Percentiles rank a stretch among this genome's conserved stretches.
Conservation (phyloP, 176 grass and related monocot species). For the Tillandsia leiboldiana region DNA sequence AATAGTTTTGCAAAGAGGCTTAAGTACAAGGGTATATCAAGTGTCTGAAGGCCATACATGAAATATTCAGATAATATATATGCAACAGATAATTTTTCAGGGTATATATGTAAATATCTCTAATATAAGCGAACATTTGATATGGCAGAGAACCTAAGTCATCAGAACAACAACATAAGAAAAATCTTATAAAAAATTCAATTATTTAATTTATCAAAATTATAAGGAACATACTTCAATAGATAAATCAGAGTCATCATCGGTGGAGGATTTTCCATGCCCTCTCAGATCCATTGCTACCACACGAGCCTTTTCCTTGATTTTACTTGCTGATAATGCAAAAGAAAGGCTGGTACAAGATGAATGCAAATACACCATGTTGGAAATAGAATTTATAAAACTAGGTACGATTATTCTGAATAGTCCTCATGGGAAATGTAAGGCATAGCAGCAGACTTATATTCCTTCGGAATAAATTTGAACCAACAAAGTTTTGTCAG, state of each 20-base stretch:
- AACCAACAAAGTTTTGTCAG: too few species aligned
- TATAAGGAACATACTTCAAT: conserved; percentile 57
- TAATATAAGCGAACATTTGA: background rate
- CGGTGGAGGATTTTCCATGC: conserved; percentile 76
- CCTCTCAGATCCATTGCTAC: conserved; percentile 81
- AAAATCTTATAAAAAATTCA: conserved; percentile 1
- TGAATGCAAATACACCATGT: background rate
- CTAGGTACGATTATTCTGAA: background rate
- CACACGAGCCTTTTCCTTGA: conserved; percentile 77
- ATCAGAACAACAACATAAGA: conserved; percentile 2
- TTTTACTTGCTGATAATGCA: conserved; percentile 58
- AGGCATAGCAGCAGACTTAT: background rate
- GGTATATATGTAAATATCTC: background rate
- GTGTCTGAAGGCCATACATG: background rate
- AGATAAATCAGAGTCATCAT: conserved; percentile 73
- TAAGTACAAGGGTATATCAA: too few species aligned
- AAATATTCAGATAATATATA: background rate
- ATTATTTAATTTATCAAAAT: conserved; percentile 4
- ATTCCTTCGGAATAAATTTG: too few species aligned
- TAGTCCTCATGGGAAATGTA: background rate
- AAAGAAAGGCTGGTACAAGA: conserved; percentile 75
- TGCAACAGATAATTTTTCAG: background rate
- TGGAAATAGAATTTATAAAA: background rate
- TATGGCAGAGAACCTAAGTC: background rate
- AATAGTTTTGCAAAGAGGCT: too few species aligned